Base-by-base conservation (phyloP, 441 rosid species). In the Adansonia gregorii region DNA sequence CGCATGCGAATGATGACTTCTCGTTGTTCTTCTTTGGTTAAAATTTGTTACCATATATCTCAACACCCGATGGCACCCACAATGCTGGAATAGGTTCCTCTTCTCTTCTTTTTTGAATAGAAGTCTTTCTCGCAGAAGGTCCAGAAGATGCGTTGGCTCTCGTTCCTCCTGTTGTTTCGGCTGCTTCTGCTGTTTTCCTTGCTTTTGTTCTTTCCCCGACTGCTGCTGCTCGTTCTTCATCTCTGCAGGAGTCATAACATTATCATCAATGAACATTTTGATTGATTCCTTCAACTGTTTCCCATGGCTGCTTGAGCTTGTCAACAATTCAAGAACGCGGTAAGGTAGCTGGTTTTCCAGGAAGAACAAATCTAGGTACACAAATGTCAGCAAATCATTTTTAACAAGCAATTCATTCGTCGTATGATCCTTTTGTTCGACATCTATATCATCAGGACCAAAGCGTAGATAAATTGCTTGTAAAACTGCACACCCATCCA, bases 301-400 rank as follows among this genome's bases (percentile, higher is more conserved):
- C 2, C 56, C 24, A 12, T 55, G 60, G 11, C 51, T 10, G 4
- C 51, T 12, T 3, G 39, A 22, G 31, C 63, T 51, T n/a, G 72
- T 66, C 49, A 79, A 54, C 56, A 70, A 20, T 69, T 75, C 22
- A 24, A 79, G 72, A 61, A 79, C 52, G 2, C 8, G 22, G 19
- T 31, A 70, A 12, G 79, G 82, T 15, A 69, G 63, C 61, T 79
- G 78, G 63, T 79, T 79, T 69, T 79, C 78, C 43, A 79, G 67
- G 55, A 74, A 22, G 63, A 79, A 54, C 54, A 79, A 31, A 55
- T 79, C 82, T 14, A 61, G 41, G 2, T 68, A 58, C 35, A 41
- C 60, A 43, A 63, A 75, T 39, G 60, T 71, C 3, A 75, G 10
- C 45, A 67, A 10, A 41, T 79, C 69, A 22, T 51, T 75, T 8